Evolutionary conservation across 73 alveolate genomes (phyloP).

Genomic region (Symbiodinium natans): DNA sequence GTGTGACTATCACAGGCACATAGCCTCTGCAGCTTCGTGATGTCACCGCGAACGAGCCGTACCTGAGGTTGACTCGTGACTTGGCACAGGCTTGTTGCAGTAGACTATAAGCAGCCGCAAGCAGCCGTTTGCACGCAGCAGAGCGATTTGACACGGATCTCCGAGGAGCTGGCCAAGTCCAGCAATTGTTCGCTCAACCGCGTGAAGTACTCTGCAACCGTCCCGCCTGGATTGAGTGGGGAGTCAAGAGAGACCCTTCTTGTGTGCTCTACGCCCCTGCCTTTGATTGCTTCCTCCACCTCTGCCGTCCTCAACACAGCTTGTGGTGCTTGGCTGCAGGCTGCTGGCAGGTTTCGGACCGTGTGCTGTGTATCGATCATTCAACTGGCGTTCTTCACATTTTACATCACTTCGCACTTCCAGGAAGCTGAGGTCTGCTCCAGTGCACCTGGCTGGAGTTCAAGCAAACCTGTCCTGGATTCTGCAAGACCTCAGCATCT

Average conservation of each 20-base stretch:
- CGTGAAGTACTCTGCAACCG: constrained; percentile 32
- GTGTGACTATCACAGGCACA: background rate
- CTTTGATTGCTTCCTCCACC: constrained; percentile 99
- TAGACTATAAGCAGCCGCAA: background rate
- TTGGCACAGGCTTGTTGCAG: background rate
- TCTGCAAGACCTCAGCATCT: constrained; percentile 44
- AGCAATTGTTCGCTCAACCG: constrained; percentile 68
- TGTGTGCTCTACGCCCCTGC: background rate
- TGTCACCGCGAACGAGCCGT: constrained; percentile 92
- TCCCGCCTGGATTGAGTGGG: background rate
- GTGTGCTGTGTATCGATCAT: no score
- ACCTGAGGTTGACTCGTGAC: constrained; percentile 2
- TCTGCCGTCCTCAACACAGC: constrained; percentile 96
- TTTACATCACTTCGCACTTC: no score
- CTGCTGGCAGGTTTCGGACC: no score
- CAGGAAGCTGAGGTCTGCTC: constrained; percentile 67
- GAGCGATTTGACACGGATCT: no score
- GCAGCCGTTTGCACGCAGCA: no score
- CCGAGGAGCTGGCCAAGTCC: constrained; percentile 27
- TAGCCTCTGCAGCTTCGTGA: constrained; percentile 68
- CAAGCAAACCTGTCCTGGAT: constrained; percentile 96
- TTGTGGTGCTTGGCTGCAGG: background rate
- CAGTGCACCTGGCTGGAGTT: constrained; percentile 99
- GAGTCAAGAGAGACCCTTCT: background rate
- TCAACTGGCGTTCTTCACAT: no score